Conservation (phyloP, 2,329 filamentous ascomycete genomes). For the Elsinoe arachidis region DNA sequence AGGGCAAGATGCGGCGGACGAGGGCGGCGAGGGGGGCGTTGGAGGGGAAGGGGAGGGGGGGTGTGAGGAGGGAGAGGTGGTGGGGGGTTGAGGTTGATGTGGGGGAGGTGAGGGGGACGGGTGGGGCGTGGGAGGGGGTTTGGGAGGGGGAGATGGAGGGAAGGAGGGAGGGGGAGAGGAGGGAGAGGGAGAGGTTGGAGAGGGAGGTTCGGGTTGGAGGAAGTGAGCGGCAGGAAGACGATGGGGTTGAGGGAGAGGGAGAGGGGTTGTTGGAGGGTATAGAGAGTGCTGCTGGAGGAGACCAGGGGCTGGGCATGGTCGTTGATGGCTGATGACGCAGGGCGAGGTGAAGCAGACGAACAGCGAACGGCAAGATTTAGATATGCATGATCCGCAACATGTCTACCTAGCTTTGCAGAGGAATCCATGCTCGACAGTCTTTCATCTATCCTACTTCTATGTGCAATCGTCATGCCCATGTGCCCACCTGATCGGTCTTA, state of each 20-base stretch:
- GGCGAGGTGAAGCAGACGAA: neutral
- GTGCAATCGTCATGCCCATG: too few species aligned
- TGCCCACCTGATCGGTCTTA: too few species aligned
- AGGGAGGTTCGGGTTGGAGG: neutral
- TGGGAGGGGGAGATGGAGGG: neutral
- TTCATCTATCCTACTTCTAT: too few species aligned
- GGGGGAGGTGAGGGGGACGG: neutral
- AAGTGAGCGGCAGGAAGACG: neutral
- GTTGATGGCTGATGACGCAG: neutral
- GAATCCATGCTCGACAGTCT: too few species aligned
- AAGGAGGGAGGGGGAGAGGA: neutral
- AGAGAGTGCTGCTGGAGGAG: neutral
- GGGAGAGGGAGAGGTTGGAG: neutral
- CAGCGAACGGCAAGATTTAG: neutral
- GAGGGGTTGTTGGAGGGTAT: neutral
- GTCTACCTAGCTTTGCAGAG: too few species aligned
- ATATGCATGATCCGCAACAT: neutral
- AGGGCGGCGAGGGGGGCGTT: slow-evolving; percentile 66
- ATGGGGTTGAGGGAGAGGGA: neutral
- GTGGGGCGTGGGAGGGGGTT: neutral
- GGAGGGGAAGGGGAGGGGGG: slow-evolving; percentile 44
- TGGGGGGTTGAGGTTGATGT: slow-evolving; percentile 7
- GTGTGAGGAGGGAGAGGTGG: slow-evolving; percentile 24
- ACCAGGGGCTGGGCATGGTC: neutral
- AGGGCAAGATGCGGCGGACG: slow-evolving; percentile 48